phyloP scores from a whole-genome alignment of 2,329 filamentous ascomycete species.

The Pseudonectria foliicola region DNA sequence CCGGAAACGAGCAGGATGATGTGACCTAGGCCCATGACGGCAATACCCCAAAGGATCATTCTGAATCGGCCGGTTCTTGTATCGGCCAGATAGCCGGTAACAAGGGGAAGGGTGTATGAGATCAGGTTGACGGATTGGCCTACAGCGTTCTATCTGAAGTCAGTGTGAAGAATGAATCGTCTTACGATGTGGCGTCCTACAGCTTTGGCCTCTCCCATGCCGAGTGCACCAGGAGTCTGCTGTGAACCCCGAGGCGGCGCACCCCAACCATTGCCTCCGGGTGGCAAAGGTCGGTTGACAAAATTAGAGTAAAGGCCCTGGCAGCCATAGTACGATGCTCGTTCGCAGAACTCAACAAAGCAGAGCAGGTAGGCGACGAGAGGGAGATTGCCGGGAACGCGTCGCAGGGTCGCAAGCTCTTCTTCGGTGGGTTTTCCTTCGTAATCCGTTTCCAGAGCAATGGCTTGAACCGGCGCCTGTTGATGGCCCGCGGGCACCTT shows the following conservation, averaged over 20 bases:
- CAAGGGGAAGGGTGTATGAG: constrained; percentile 49
- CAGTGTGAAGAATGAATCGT: constrained; percentile 33
- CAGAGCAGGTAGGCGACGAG: constrained; percentile 48
- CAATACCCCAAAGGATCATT: constrained; percentile 65
- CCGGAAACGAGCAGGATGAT: constrained; percentile 60
- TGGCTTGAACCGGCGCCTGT: constrained; percentile 1
- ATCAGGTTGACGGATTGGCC: constrained; percentile 48
- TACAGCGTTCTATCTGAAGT: constrained; percentile 23
- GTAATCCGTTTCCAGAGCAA: constrained; percentile 13
- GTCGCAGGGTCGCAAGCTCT: constrained; percentile 43
- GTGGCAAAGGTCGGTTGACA: constrained; percentile 52
- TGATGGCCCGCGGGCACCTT: background rate
- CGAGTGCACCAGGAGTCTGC: constrained; percentile 50
- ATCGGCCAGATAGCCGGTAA: constrained; percentile 55
- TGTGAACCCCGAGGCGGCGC: constrained; percentile 33
- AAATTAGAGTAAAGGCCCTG: constrained; percentile 50
- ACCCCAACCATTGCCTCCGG: constrained; percentile 39
- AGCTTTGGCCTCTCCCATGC: constrained; percentile 36
- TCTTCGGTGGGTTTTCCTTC: constrained; percentile 45
- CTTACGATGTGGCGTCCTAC: constrained; percentile 1
- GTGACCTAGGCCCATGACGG: constrained; percentile 60
- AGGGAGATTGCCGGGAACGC: constrained; percentile 39
- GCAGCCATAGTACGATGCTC: constrained; percentile 54
- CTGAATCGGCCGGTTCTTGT: constrained; percentile 62
- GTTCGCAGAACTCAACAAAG: constrained; percentile 52